A percentile compares a stretch with the other conserved stretches of the same genome.
These are phyloP conservation scores for Neurospora tetrasperma DNA, from an alignment of 495 filamentous ascomycete species.

Conservation along the genomic window DNA sequence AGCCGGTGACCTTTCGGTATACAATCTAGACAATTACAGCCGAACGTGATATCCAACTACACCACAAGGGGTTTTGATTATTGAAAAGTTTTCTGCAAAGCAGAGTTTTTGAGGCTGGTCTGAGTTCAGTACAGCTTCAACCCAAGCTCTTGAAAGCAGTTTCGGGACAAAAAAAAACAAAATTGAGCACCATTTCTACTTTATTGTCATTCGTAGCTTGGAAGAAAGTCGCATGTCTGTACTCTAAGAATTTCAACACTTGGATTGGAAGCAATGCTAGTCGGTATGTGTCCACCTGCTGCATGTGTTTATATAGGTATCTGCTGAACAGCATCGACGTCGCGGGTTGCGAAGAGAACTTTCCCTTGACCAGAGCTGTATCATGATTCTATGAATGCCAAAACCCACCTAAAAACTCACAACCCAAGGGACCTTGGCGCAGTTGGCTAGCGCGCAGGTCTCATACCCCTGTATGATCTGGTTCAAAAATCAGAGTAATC, in stretches of 20 bases:
- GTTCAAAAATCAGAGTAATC: slow-evolving; percentile 10
- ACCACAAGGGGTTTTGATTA: neutral
- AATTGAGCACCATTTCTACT: neutral
- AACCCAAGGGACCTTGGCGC: slow-evolving; percentile 7
- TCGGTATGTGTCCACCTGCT: neutral
- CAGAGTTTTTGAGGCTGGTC: neutral
- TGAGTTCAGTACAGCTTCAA: neutral
- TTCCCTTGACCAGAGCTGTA: neutral
- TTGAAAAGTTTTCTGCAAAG: neutral
- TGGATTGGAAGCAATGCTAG: neutral
- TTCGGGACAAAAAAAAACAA: neutral
- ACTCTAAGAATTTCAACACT: neutral
- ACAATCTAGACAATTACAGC: no score
- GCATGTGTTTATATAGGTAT: neutral
- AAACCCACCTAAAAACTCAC: neutral
- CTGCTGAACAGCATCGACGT: no score
- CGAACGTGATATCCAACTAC: neutral
- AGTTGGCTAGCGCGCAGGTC: slow-evolving; percentile 15
- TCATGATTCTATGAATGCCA: neutral
- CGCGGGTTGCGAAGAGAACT: neutral
- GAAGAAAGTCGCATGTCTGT: neutral
- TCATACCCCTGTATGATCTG: slow-evolving; percentile 12
- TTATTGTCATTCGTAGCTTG: neutral
- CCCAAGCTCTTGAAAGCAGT: neutral
- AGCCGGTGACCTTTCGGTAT: neutral